These are phyloP conservation scores for Verticillium tricorpus DNA, from an alignment of 2,329 filamentous ascomycete genomes.

Conservation along the genomic window DNA sequence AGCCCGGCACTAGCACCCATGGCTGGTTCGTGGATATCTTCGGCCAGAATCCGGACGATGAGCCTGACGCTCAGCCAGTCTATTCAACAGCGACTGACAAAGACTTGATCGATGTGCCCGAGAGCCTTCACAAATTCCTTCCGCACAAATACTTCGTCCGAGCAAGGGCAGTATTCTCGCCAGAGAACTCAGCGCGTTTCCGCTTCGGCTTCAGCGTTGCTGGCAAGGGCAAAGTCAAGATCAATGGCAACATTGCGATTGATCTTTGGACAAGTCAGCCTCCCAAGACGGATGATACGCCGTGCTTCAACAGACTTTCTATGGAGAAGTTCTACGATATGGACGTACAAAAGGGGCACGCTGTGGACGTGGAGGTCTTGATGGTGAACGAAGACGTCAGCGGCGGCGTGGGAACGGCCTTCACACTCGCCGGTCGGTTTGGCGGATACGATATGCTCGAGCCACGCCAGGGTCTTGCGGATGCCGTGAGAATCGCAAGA, in stretches of 20 bases:
- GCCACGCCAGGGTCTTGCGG: conserved; percentile 7
- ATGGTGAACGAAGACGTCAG: conserved; percentile 14
- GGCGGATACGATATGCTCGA: conserved; percentile 4
- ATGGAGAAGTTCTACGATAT: conserved; percentile 11
- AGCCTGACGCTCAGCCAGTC: conserved; percentile 1
- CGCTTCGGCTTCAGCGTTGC: conserved; percentile 27
- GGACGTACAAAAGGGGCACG: background rate
- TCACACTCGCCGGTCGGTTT: conserved; percentile 6
- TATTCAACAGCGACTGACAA: conserved; percentile 7
- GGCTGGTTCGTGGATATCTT: conserved; percentile 12
- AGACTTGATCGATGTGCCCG: conserved; percentile 10
- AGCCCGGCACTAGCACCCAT: background rate
- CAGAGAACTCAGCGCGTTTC: conserved; percentile 5
- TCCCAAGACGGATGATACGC: conserved; percentile 9
- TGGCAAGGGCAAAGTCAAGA: conserved; percentile 25
- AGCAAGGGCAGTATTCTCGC: conserved; percentile 6
- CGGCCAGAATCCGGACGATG: conserved; percentile 7
- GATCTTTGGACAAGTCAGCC: conserved; percentile 16
- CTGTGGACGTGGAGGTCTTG: conserved; percentile 6
- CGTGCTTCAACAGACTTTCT: conserved; percentile 11
- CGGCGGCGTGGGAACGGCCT: conserved; percentile 17
- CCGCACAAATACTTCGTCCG: conserved; percentile 11
- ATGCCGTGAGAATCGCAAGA: conserved; percentile 33
- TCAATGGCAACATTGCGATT: conserved; percentile 24
- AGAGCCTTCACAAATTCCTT: conserved; percentile 9